Base-by-base conservation (phyloP, 345 rosid genomes). In the Boechera divaricarpa region DNA sequence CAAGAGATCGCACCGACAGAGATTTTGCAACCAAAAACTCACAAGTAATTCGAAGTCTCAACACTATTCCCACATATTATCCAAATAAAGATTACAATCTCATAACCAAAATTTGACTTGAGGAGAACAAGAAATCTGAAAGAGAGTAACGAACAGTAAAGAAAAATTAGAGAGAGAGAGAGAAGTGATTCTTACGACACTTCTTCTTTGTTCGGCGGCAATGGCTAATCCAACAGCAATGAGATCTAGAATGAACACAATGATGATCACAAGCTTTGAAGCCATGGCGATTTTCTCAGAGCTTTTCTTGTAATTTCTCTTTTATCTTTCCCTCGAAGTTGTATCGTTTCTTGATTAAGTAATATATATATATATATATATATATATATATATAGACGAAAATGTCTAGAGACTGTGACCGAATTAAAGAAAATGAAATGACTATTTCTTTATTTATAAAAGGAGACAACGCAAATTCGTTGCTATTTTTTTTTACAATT, bases 131-230 rank as follows among this genome's bases (percentile, higher is more conserved):
- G 35, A 59, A 16, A 65, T 45, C 7, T 11, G 6, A 32, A 59
- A 55, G 39, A 72, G 32, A 36, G 52, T 6, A 59, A 11, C 2
- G 18, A 39, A n/a, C 6, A 59, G 67, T 10, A 38, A 69, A n/a
- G 10, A 36, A 16, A 45, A 10, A 38, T 4, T 24, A 15, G 6
- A 24, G 4, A 45, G 53, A 48, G 57, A n/a, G 53, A 13, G 48
- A 44, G 8, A 16, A 57, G 49, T 38, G 7, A 29, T 28, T 69
- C 97, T 89, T 56, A 95, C 99, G 67, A 88, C 84, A 85, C 94
- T 95, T 85, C 99, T 87, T 71, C 98, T 86, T 80, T 90, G 99
- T 80, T 95, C 99, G 35, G 99, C 99, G 10, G 98, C 99, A 76
- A 92, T 87, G 73, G 99, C 99, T 72, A 95, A 79, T 49, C 91